Conservation (phyloP, 2,329 filamentous ascomycete species). For the Monilinia fructigena region DNA sequence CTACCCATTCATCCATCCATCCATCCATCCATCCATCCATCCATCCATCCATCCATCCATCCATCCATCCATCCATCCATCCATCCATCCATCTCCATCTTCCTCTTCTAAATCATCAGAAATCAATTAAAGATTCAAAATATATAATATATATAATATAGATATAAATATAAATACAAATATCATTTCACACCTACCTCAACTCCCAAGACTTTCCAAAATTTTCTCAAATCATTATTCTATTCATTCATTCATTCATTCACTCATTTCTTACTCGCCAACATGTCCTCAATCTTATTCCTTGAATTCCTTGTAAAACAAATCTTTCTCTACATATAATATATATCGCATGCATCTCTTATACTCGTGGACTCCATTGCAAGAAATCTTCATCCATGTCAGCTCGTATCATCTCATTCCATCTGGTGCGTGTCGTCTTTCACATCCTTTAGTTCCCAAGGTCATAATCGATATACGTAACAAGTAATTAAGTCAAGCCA, state of each 20-base stretch:
- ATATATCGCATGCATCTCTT: not conserved
- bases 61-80: too few species aligned
- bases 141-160: too few species aligned
- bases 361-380: not conserved
- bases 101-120: too few species aligned
- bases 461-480: constrained; percentile 5
- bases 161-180: not conserved
- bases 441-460: not conserved
- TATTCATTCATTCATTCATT: too few species aligned
- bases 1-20: too few species aligned
- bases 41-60: too few species aligned
- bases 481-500: not conserved
- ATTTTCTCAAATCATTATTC: too few species aligned
- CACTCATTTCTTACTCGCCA: not conserved
- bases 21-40: too few species aligned
- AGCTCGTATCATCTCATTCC: not conserved
- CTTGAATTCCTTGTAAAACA: not conserved
- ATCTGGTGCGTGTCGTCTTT: not conserved
- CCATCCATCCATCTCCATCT: too few species aligned
- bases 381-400: not conserved
- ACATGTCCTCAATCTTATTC: not conserved
- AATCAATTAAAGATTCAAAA: too few species aligned
- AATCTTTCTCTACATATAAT: not conserved
- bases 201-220: too few species aligned
- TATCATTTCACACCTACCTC: not conserved